Evolutionary conservation across 164 flowering plant genomes (phyloP), one percentile per base, ranked within the genome.

Genomic region (Buxus sempervirens): DNA sequence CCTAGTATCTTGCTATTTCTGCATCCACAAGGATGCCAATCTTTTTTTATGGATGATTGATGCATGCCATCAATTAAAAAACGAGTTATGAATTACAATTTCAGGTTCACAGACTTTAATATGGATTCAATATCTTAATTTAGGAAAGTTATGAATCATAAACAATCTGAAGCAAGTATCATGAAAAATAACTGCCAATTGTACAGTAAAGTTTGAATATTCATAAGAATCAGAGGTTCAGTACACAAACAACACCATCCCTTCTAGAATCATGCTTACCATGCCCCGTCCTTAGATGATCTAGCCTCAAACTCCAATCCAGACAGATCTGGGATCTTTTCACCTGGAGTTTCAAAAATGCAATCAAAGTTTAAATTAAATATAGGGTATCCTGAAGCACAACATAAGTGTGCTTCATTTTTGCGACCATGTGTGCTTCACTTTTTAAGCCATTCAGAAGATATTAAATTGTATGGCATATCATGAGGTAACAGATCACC

Each of bases 201-300:
- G 10, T n/a, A 55, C 25, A 55, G 5, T 7, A 7, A 32, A 32
- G 38, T 32, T 32, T 32, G 38, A 7, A 7, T 32, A 3, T 32
- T 3, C 38, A 32, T 32, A 32, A 32, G 38, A 32, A 3, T 3
- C 38, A 32, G 38, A 32, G 38, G 38, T 3, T 32, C 38, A 7
- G 7, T 3, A 7, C 38, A 16, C 38, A 27, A 57, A 45, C 38
- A 54, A 22, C 56, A 21, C 32, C 21, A 12, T 26, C 27, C 9
- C 25, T 22, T 23, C 14, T 45, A 10, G 2, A 20, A 12, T 26
- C 54, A 66, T 41, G 26, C 82, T 81, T 75, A 90, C 96, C 96
- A 90, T 73, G 96, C 96, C 60, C 83, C 89, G 76, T 90, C 96
- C 79, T 85, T 89, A 57, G 89, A 79, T 70, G 96, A 90, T 72